Evolutionary conservation across 1,139 yeast genomes (phyloP).

Genomic region (Candida pseudocylindracea): DNA sequence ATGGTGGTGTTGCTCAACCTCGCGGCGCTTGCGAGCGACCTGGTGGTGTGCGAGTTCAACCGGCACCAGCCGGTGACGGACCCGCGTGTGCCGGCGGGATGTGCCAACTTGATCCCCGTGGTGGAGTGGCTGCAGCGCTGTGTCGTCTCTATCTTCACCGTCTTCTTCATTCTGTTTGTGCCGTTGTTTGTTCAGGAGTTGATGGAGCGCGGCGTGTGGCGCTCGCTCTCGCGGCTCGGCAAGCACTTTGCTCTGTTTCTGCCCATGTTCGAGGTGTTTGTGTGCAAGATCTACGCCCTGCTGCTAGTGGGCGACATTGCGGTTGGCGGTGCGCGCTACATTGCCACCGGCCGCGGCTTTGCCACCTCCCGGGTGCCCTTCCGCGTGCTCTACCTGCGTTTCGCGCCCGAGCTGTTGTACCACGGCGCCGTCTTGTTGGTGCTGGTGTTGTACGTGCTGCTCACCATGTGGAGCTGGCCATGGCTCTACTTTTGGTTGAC

Average conservation of each 20-base stretch:
- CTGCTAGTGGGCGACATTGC: slow-evolving; percentile 23
- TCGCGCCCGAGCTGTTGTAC: slow-evolving; percentile 22
- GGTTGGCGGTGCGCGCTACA: slow-evolving; percentile 29
- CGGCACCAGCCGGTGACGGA: slow-evolving; percentile 23
- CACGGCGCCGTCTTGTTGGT: slow-evolving; percentile 16
- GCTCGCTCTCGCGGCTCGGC: slow-evolving; percentile 17
- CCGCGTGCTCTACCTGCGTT: slow-evolving; percentile 19
- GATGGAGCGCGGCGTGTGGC: slow-evolving; percentile 25
- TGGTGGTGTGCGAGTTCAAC: slow-evolving; percentile 23
- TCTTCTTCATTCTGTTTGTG: slow-evolving; percentile 23
- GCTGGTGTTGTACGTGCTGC: slow-evolving; percentile 17
- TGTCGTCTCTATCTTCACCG: slow-evolving; percentile 23
- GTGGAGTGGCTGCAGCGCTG: slow-evolving; percentile 27
- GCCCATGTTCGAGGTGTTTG: slow-evolving; percentile 30
- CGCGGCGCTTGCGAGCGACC: slow-evolving; percentile 22
- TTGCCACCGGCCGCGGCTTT: slow-evolving; percentile 33
- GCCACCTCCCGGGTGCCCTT: slow-evolving; percentile 25
- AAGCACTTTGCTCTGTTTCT: slow-evolving; percentile 27
- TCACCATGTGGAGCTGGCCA: slow-evolving; percentile 23
- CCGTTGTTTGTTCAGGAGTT: slow-evolving; percentile 28
- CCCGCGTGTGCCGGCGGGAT: slow-evolving; percentile 19
- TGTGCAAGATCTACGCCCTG: slow-evolving; percentile 25
- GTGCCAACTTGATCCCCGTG: slow-evolving; percentile 24
- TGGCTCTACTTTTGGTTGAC: slow-evolving; percentile 28
- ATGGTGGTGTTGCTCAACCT: slow-evolving; percentile 21